Conservation (phyloP, 106 monocot species). For the Amphibolis antarctica region DNA sequence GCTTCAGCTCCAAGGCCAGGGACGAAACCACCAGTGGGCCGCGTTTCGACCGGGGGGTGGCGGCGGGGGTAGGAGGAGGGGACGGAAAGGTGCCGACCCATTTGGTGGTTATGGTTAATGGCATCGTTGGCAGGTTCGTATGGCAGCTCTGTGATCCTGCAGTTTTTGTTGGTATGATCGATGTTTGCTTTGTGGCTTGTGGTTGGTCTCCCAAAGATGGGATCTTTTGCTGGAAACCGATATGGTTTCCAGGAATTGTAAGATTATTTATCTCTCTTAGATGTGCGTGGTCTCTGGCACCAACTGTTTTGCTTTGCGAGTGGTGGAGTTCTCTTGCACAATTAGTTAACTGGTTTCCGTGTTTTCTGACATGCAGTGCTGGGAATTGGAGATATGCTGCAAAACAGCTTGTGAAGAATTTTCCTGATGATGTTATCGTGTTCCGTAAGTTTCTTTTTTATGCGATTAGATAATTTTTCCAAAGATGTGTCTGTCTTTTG, state of each 20-base stretch:
- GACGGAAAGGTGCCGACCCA: slow-evolving; percentile 34
- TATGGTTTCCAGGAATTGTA: too few species aligned
- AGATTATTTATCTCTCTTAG: too few species aligned
- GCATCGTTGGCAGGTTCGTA: slow-evolving; percentile 59
- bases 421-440: slow-evolving; percentile 65
- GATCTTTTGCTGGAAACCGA: too few species aligned
- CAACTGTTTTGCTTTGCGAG: too few species aligned
- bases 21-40: neutral
- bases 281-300: too few species aligned
- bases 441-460: slow-evolving; percentile 41
- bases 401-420: slow-evolving; percentile 67
- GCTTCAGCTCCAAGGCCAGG: neutral
- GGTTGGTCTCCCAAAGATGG: too few species aligned
- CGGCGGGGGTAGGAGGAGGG: slow-evolving; percentile 7
- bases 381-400: slow-evolving; percentile 72
- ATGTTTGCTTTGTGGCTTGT: too few species aligned
- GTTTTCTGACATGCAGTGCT: slow-evolving; percentile 49
- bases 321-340: too few species aligned
- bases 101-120: slow-evolving; percentile 78
- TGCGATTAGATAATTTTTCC: too few species aligned
- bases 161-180: too few species aligned
- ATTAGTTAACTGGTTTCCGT: neutral
- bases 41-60: slow-evolving; percentile 10
- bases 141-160: neutral
- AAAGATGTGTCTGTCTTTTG: too few species aligned